Base-by-base conservation (phyloP, 2,329 filamentous ascomycete species). In the Hypocreales sp. region DNA sequence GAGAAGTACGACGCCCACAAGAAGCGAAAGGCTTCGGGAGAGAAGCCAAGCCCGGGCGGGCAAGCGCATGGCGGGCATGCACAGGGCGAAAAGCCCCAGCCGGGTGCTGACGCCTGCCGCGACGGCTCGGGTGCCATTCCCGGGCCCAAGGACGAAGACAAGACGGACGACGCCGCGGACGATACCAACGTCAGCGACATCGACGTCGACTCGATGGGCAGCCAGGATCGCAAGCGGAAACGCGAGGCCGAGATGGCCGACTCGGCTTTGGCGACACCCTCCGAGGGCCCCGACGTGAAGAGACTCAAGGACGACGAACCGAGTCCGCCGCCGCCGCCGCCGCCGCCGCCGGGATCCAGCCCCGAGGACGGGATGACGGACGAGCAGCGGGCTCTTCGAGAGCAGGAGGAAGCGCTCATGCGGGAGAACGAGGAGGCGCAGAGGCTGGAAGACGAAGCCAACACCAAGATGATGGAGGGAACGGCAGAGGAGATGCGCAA, bases 1-100 rank as follows among this genome's bases (percentile, higher is more conserved):
- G 61, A 66, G 30, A 92, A 92, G 54, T 82, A 78, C 37, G 56
- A 51, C 20, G 72, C 65, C 34, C 67, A 73, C 35, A 74, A 86
- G 37, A 72, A 72, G 48, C 67, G 67, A 34, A 79, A 34, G 10
- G 28, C 24, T 2, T 20, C 35, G 5, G 25, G 31, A 4, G 32
- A 22, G n/a, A 27, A 24, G 15, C 25, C 24, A 12, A 35, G 26
- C 10, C 28, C 24, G 13, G 28, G 34, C 23, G 17, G 14, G 20
- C 11, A 17, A 20, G 11, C 15, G 18, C 10, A 20, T 13, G 16
- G 8, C 8, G 14, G 26, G 10, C 13, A 20, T 8, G 16, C 19
- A 24, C 11, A 15, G 18, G 24, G 16, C 15, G 40, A 42, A 8
- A 39, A 45, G 19, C 31, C 24, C 8, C 13, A 19, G 15, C 12